These are phyloP conservation scores for Raffaelea deltoideospora DNA, from an alignment of 2,329 filamentous ascomycete genomes.

Conservation along the genomic window DNA sequence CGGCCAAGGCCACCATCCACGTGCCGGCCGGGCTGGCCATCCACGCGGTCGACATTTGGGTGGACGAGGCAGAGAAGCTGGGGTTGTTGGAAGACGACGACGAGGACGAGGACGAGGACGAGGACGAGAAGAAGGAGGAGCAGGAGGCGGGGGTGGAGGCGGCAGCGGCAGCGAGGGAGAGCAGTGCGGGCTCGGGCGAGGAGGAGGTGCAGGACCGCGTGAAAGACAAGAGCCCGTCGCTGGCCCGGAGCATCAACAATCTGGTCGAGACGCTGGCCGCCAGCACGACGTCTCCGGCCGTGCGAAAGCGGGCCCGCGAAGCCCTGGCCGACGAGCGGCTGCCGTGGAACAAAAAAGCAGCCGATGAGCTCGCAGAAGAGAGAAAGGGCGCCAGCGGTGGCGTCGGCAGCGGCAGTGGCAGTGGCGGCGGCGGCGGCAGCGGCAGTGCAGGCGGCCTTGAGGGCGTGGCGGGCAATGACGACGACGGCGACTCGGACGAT, in stretches of 20 bases:
- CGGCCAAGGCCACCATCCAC: constrained; percentile 15
- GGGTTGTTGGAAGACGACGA: constrained; percentile 12
- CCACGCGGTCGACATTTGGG: constrained; percentile 80
- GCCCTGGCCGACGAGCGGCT: constrained; percentile 60
- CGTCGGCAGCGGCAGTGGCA: background rate
- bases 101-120: constrained; percentile 10
- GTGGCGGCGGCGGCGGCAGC: background rate
- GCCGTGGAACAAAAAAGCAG: constrained; percentile 36
- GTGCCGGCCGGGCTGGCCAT: constrained; percentile 74
- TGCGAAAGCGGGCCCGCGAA: constrained; percentile 55
- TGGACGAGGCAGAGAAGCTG: constrained; percentile 37
- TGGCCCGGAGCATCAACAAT: constrained; percentile 36
- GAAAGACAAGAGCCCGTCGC: constrained; percentile 19
- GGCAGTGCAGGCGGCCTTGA: constrained; percentile 15
- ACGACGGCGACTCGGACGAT: constrained; percentile 18
- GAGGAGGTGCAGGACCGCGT: constrained; percentile 12
- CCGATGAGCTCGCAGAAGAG: too few relatives aligned
- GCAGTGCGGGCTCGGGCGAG: too few relatives aligned
- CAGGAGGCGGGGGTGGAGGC: background rate
- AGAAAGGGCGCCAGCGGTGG: constrained; percentile 1
- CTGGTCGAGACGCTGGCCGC: constrained; percentile 41
- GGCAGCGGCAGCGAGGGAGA: background rate
- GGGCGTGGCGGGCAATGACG: constrained; percentile 16
- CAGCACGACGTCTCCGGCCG: constrained; percentile 51
- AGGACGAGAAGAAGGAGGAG: constrained; percentile 15